phyloP scores from a whole-genome alignment of 345 rosid genomes.

The Camelina neglecta region DNA sequence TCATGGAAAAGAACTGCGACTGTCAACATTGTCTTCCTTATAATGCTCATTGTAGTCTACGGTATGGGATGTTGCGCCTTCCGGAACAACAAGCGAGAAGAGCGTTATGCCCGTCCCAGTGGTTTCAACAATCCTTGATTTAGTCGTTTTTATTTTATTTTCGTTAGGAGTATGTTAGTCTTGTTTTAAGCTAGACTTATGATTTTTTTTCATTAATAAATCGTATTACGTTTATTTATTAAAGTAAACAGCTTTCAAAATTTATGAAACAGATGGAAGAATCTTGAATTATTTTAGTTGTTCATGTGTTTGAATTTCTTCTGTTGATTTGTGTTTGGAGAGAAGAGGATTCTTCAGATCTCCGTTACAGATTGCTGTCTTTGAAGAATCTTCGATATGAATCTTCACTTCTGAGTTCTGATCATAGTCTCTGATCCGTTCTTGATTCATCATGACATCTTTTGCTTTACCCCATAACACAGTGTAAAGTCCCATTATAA shows the following conservation, averaged over 20 bases:
- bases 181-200: conserved; percentile 12
- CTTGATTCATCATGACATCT: conserved; percentile 47
- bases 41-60: conserved; percentile 69
- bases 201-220: conserved; percentile 17
- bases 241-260: conserved; percentile 7
- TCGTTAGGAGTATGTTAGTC: conserved; percentile 5
- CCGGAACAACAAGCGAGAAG: conserved; percentile 73
- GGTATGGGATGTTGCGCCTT: conserved; percentile 86
- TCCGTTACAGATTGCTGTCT: conserved; percentile 32
- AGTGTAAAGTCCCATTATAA: conserved; percentile 53
- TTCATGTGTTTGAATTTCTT: conserved; percentile 33
- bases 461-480: conserved; percentile 76
- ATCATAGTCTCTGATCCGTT: conserved; percentile 22
- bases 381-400: conserved; percentile 43
- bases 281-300: conserved; percentile 22
- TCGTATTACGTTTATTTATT: conserved; percentile 1
- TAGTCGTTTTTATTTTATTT: neutral
- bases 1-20: conserved; percentile 82
- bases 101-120: conserved; percentile 24
- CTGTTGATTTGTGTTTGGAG: conserved; percentile 37
- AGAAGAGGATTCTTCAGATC: conserved; percentile 61
- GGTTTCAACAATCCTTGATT: conserved; percentile 38
- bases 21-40: conserved; percentile 68
- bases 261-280: conserved; percentile 17
- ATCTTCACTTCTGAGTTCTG: conserved; percentile 43